Evolutionary conservation across 257 asterid species (phyloP).

Genomic region (Solanum rostratum): DNA sequence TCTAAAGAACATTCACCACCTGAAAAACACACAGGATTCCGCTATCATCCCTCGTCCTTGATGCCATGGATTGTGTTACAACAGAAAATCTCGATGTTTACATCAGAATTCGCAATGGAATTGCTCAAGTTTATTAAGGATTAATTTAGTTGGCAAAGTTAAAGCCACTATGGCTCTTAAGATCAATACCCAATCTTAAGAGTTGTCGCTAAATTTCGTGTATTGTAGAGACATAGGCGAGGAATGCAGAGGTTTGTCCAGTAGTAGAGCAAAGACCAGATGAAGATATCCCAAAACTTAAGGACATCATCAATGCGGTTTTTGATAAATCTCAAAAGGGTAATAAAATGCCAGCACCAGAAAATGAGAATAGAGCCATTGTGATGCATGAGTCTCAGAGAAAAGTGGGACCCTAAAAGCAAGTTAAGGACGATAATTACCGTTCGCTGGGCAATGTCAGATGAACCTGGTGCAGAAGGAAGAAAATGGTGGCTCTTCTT

Average conservation of each 20-base stretch:
- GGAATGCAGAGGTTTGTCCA: constrained; percentile 38
- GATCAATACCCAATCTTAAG: constrained; percentile 40
- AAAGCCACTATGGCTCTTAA: constrained; percentile 45
- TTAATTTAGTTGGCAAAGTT: constrained; percentile 28
- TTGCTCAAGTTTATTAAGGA: constrained; percentile 32
- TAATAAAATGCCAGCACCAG: background rate
- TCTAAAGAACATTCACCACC: background rate
- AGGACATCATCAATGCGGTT: constrained; percentile 20
- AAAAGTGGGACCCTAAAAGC: background rate
- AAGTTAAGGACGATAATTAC: constrained; percentile 16
- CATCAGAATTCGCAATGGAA: constrained; percentile 43
- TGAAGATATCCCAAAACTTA: constrained; percentile 46
- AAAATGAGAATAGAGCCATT: constrained; percentile 4
- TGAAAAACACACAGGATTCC: constrained; percentile 1
- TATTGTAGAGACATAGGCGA: constrained; percentile 44
- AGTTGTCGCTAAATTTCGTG: constrained; percentile 37
- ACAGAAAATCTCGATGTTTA: constrained; percentile 50
- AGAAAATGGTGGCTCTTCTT: background rate
- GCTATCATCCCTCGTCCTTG: constrained; percentile 28
- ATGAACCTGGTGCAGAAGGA: constrained; percentile 6
- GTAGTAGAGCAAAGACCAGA: constrained; percentile 38
- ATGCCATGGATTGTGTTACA: constrained; percentile 52
- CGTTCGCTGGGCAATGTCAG: constrained; percentile 23
- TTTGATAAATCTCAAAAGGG: background rate
- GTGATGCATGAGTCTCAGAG: background rate